Evolutionary conservation across 2,329 filamentous ascomycete genomes (phyloP), one percentile per base, ranked within the genome.

Genomic region (Cercospora sojina): DNA sequence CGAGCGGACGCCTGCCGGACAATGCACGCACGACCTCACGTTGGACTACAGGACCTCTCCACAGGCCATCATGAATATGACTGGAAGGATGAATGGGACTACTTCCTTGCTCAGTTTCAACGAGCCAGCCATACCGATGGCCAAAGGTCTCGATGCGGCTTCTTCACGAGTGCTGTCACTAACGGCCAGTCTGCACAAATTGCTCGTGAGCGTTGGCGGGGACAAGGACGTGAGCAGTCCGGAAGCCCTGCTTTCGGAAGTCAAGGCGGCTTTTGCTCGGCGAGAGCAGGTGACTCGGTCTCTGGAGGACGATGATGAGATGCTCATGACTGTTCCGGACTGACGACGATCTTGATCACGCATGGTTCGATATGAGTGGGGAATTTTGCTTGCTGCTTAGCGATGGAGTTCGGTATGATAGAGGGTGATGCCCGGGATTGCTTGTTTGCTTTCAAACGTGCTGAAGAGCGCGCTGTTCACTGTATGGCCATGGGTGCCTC

Each of bases 1-100:
- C 5, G 79, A 83, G 65, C 75, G 74, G 7, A 74, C 74, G 4
- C 79, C 79, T 1, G 59, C 65, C 4, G 74, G 73, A 8, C 66
- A 73, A 62, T 66, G 64, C 8, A 71, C 68, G 23, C 71, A 73
- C 16, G 66, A 72, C 57, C 43, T 75, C 10, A 5, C 60, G 2
- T 13, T 66, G 27, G 59, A 16, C 5, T 62, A 59, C 2, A 56
- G 32, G 0, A 35, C 59, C 3, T 43, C 64, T 6, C 9, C 59
- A 20, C 20, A 35, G 1, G 53, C 53, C 13, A 64, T 71, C 25
- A 69, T 59, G 5, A 18, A 49, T 4, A 56, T 59, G 57, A 59
- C 59, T 5, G 65, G 57, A n/a, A 66, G 47, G 18, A 55, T 71
- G 9, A 70, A 74, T 23, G 58, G 68, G 43, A 60, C 65, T 12